A percentile compares a stretch with the other conserved stretches of the same genome.
Conservation (phyloP, 768 basidiomycete genomes). For the Solioccasus polychromus region DNA sequence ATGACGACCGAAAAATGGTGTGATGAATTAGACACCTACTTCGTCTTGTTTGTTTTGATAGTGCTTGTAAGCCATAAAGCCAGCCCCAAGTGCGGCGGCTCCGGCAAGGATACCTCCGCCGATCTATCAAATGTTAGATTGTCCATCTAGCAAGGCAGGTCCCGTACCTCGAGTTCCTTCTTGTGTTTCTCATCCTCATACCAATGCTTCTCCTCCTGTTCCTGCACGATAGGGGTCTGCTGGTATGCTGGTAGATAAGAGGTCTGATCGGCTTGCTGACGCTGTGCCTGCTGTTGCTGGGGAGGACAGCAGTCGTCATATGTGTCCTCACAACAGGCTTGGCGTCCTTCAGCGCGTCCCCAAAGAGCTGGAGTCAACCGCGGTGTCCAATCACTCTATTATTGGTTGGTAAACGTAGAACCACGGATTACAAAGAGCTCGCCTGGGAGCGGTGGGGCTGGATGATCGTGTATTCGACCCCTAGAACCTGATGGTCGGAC, state of each 20-base stretch:
- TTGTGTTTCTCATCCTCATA: constrained; percentile 54
- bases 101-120: constrained; percentile 64
- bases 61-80: constrained; percentile 47
- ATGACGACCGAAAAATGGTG: background rate
- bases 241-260: constrained; percentile 19
- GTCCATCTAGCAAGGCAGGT: background rate
- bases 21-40: constrained; percentile 31
- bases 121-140: constrained; percentile 39
- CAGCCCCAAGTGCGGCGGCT: constrained; percentile 49
- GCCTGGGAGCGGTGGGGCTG: constrained; percentile 72
- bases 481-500: constrained; percentile 26
- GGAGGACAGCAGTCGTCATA: constrained; percentile 8
- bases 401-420: constrained; percentile 5
- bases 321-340: background rate
- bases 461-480: constrained; percentile 62
- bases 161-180: constrained; percentile 53
- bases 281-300: constrained; percentile 28
- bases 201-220: constrained; percentile 56
- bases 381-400: constrained; percentile 68
- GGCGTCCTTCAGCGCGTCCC: constrained; percentile 45
- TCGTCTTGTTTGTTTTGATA: constrained; percentile 58
- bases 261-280: too few relatives aligned
- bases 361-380: constrained; percentile 60
- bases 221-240: too few relatives aligned
- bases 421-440: constrained; percentile 1